A percentile compares a stretch with the other conserved stretches of the same genome.
Evolutionary conservation across 345 rosid genomes (phyloP).

Genomic region (Crucihimalaya himalaica): DNA sequence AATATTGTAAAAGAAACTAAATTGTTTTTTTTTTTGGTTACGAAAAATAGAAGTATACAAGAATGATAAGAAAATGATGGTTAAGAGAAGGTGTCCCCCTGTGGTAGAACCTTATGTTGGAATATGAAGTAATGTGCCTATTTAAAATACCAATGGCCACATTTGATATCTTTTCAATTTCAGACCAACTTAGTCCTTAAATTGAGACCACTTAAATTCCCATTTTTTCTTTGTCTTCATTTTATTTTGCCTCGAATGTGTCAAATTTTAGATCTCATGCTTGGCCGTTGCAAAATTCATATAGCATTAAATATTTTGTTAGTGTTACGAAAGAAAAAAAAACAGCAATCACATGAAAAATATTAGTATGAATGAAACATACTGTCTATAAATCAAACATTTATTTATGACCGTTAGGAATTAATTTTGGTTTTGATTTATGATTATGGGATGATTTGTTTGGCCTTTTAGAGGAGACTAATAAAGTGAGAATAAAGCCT

Average conservation of each 20-base stretch:
- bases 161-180: conserved; percentile 34
- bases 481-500: conserved; percentile 26
- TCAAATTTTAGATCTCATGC: conserved; percentile 26
- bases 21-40: not conserved
- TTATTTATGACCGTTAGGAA: not conserved
- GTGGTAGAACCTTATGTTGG: conserved; percentile 37
- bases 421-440: not conserved
- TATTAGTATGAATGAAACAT: too few relatives aligned
- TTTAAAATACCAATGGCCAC: conserved; percentile 34
- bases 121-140: conserved; percentile 37
- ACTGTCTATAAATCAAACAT: too few relatives aligned
- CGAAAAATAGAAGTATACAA: not conserved
- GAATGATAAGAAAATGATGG: conserved; percentile 39
- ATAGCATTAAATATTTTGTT: not conserved
- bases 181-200: conserved; percentile 32
- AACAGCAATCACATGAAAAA: too few relatives aligned
- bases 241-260: conserved; percentile 29
- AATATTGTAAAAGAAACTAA: not conserved
- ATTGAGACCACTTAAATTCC: conserved; percentile 16
- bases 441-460: not conserved
- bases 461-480: conserved; percentile 17
- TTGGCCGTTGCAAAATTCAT: conserved; percentile 27
- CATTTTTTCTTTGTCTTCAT: conserved; percentile 20
- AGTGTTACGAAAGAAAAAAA: not conserved
- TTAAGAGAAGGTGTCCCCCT: conserved; percentile 32